phyloP scores from a whole-genome alignment of 2,329 filamentous ascomycete species.

The Myriosclerotinia curreyana region DNA sequence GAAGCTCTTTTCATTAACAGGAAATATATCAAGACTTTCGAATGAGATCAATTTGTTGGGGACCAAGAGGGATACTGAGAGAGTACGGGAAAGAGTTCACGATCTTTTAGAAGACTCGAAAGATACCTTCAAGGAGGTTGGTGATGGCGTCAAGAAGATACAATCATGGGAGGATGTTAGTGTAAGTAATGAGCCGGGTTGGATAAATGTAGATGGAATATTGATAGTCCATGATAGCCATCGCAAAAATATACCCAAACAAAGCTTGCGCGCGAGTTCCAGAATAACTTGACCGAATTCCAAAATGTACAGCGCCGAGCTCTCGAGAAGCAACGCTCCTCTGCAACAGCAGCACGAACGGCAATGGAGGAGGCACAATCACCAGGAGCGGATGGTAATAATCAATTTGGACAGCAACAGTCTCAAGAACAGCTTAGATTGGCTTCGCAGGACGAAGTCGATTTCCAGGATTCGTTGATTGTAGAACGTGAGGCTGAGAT shows the following conservation, averaged over 20 bases:
- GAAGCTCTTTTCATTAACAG: slow-evolving; percentile 84
- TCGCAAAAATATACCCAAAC: slow-evolving; percentile 96
- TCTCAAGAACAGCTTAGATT: slow-evolving; percentile 76
- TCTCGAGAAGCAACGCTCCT: slow-evolving; percentile 88
- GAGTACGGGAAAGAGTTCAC: slow-evolving; percentile 86
- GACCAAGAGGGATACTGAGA: slow-evolving; percentile 85
- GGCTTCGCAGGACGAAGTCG: slow-evolving; percentile 89
- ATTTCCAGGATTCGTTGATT: slow-evolving; percentile 95
- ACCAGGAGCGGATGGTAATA: slow-evolving; percentile 39
- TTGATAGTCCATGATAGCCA: slow-evolving; percentile 53
- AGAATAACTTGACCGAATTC: slow-evolving; percentile 83
- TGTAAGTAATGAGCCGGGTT: slow-evolving; percentile 48
- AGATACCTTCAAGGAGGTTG: slow-evolving; percentile 83
- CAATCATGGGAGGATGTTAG: slow-evolving; percentile 82
- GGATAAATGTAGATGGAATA: slow-evolving; percentile 25
- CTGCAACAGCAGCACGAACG: slow-evolving; percentile 75
- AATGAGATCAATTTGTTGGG: slow-evolving; percentile 83
- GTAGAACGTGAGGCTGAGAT: slow-evolving; percentile 97
- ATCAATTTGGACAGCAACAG: slow-evolving; percentile 52
- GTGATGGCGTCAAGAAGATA: slow-evolving; percentile 89
- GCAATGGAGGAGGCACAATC: slow-evolving; percentile 64
- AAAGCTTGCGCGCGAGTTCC: slow-evolving; percentile 92
- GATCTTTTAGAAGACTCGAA: slow-evolving; percentile 83
- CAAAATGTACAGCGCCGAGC: slow-evolving; percentile 86
- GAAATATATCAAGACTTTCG: slow-evolving; percentile 79